These are phyloP conservation scores for Triticum turgidum DNA, from an alignment of 176 grass and related monocot species.

Conservation along the genomic window DNA sequence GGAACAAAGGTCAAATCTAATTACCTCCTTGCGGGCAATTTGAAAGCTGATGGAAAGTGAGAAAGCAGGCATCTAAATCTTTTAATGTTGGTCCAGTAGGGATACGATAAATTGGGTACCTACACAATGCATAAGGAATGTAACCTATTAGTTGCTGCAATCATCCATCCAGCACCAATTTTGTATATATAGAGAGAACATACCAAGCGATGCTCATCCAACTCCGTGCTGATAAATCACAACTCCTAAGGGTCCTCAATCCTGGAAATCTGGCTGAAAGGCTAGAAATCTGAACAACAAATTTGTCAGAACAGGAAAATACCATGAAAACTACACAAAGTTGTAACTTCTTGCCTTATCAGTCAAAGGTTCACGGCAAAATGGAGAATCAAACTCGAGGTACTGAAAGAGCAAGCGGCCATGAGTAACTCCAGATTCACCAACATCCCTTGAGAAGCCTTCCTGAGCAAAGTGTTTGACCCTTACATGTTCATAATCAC, in stretches of 20 bases:
- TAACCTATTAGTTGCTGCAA: not conserved
- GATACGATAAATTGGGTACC: constrained; percentile 67
- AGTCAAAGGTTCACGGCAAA: constrained; percentile 53
- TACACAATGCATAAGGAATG: constrained; percentile 19
- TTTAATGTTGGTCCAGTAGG: constrained; percentile 50
- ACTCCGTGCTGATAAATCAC: constrained; percentile 47
- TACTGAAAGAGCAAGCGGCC: constrained; percentile 49
- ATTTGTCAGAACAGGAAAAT: constrained; percentile 12
- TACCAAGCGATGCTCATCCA: constrained; percentile 61
- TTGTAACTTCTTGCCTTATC: constrained; percentile 40
- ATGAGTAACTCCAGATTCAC: constrained; percentile 39
- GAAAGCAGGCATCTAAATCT: constrained; percentile 59
- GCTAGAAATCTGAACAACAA: constrained; percentile 35
- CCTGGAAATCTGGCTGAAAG: constrained; percentile 45
- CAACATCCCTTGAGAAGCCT: constrained; percentile 47
- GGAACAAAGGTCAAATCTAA: not conserved
- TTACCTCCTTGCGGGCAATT: constrained; percentile 31
- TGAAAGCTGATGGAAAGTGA: constrained; percentile 55
- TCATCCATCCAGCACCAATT: not conserved
- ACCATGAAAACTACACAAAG: not conserved
- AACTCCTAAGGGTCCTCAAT: constrained; percentile 43
- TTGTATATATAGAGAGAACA: not conserved
- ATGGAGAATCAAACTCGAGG: constrained; percentile 49
- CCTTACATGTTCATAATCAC: constrained; percentile 40
- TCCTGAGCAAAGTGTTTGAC: constrained; percentile 30